Evolutionary conservation across 176 grass and related monocot genomes (phyloP).

Genomic region (Zizania latifolia): DNA sequence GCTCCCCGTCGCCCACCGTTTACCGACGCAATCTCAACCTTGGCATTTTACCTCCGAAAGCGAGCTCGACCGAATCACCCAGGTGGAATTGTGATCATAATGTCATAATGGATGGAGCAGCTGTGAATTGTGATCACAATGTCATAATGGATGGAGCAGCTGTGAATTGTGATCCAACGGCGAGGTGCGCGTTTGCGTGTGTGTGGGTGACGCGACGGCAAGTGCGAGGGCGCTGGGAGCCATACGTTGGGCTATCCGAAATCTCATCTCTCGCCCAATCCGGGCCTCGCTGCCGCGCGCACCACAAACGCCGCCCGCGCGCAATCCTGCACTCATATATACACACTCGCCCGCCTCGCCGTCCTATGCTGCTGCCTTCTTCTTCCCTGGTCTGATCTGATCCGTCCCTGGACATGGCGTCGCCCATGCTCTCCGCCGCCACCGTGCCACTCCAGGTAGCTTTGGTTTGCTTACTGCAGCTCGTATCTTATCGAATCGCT

Average conservation of each 20-base stretch:
- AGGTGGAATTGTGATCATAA: too few species aligned
- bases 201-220: slow-evolving; percentile 14
- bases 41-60: neutral
- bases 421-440: slow-evolving; percentile 54
- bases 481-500: neutral
- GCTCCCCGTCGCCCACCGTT: too few species aligned
- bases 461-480: too few species aligned
- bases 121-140: neutral
- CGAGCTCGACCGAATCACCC: neutral
- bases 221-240: slow-evolving; percentile 6
- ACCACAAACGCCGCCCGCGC: slow-evolving; percentile 24
- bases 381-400: neutral
- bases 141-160: neutral
- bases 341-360: neutral
- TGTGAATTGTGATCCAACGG: neutral
- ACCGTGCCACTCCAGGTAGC: slow-evolving; percentile 37
- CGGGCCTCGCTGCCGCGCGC: neutral
- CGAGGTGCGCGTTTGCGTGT: neutral
- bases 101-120: too few species aligned
- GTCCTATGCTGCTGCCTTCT: slow-evolving; percentile 9
- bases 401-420: slow-evolving; percentile 43
- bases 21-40: too few species aligned
- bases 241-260: slow-evolving; percentile 54
- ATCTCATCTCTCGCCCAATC: slow-evolving; percentile 46
- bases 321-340: slow-evolving; percentile 37